These are phyloP conservation scores for Oemleria cerasiformis DNA, from an alignment of 306 rosid species.

Conservation along the genomic window DNA sequence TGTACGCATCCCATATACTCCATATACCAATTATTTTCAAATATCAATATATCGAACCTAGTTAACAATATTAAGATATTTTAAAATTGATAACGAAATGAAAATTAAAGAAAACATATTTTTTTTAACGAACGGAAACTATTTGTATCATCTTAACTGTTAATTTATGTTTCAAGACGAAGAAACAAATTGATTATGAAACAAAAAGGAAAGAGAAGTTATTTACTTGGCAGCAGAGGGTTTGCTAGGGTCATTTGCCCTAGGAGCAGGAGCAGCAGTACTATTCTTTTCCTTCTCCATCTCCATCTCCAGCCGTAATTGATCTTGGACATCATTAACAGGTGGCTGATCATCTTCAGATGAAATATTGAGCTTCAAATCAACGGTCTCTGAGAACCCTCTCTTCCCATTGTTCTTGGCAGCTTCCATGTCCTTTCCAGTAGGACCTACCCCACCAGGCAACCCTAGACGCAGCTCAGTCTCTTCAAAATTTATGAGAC, in stretches of 20 bases:
- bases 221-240: slow-evolving; percentile 65
- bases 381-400: slow-evolving; percentile 68
- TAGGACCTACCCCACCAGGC: slow-evolving; percentile 47
- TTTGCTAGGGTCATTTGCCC: slow-evolving; percentile 39
- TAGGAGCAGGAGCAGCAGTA: slow-evolving; percentile 19
- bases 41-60: too few relatives aligned
- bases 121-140: background rate
- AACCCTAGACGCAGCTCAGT: slow-evolving; percentile 81
- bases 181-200: too few relatives aligned
- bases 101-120: too few relatives aligned
- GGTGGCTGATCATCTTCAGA: slow-evolving; percentile 29
- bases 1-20: background rate
- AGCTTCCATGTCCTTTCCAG: slow-evolving; percentile 9
- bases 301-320: slow-evolving; percentile 12
- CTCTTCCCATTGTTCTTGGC: slow-evolving; percentile 55
- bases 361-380: slow-evolving; percentile 87
- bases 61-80: too few relatives aligned
- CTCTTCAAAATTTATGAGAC: slow-evolving; percentile 65
- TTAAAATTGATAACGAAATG: too few relatives aligned
- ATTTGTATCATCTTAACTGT: too few relatives aligned
- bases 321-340: slow-evolving; percentile 13
- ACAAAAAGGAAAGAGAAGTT: background rate
- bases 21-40: background rate
- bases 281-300: slow-evolving; percentile 16
- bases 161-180: too few relatives aligned